Conservation (phyloP, 2,329 filamentous ascomycete genomes). For the Trichoderma sp. region DNA sequence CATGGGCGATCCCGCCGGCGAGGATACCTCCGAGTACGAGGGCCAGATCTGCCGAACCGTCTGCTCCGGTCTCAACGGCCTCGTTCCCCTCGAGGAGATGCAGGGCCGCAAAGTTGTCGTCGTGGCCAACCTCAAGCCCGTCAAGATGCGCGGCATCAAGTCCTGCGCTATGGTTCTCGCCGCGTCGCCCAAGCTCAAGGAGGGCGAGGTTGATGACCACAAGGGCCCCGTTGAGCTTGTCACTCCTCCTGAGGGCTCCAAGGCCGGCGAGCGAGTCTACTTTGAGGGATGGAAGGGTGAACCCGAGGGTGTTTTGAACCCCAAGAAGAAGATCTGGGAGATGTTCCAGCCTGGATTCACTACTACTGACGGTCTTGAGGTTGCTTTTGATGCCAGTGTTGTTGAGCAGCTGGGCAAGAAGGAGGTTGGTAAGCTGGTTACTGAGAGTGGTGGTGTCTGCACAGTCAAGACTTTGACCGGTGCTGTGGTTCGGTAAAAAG, state of each 20-base stretch:
- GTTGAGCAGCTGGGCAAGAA: constrained; percentile 78
- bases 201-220: constrained; percentile 84
- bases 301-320: constrained; percentile 91
- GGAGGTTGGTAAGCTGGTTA: constrained; percentile 70
- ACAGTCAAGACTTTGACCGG: constrained; percentile 80
- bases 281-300: constrained; percentile 95
- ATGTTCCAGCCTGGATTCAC: constrained; percentile 95
- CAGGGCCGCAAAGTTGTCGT: constrained; percentile 93
- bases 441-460: constrained; percentile 77
- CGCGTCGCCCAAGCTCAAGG: constrained; percentile 79
- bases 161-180: constrained; percentile 89
- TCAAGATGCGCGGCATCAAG: constrained; percentile 93
- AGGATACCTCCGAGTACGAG: constrained; percentile 90
- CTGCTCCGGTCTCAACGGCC: constrained; percentile 93
- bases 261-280: constrained; percentile 84
- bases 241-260: constrained; percentile 73
- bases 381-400: constrained; percentile 79
- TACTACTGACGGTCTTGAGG: constrained; percentile 78
- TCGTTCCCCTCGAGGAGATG: constrained; percentile 93
- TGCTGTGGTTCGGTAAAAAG: constrained; percentile 75
- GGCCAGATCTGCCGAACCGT: constrained; percentile 92
- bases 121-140: constrained; percentile 97
- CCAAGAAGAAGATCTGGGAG: constrained; percentile 99
- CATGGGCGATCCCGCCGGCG: constrained; percentile 84
- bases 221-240: constrained; percentile 92